Conservation (phyloP, 768 basidiomycete genomes). For the Galerina marginata region DNA sequence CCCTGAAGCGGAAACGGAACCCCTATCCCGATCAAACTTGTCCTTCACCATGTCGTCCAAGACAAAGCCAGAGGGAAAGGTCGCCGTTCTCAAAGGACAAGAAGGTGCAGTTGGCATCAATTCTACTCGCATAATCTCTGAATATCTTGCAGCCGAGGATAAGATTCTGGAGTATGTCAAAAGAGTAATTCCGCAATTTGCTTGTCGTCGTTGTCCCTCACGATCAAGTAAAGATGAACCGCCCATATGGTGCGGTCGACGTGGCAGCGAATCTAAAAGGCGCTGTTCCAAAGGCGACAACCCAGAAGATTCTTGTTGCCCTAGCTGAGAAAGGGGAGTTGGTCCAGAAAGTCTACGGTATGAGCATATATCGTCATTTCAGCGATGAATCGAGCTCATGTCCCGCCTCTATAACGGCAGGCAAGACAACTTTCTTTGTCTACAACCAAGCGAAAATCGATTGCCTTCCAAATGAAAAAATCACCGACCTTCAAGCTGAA, state of each 20-base stretch:
- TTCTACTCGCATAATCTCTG: not conserved
- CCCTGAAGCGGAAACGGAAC: slow-evolving; percentile 4
- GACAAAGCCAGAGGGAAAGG: slow-evolving; percentile 58
- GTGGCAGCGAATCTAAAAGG: slow-evolving; percentile 91
- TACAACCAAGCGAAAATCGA: slow-evolving; percentile 79
- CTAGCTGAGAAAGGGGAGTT: slow-evolving; percentile 88
- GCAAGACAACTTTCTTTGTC: slow-evolving; percentile 88
- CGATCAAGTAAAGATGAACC: slow-evolving; percentile 69
- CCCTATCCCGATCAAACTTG: slow-evolving; percentile 9
- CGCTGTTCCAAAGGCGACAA: slow-evolving; percentile 80
- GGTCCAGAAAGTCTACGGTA: slow-evolving; percentile 85
- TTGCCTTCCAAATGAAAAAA: slow-evolving; percentile 63
- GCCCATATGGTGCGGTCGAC: slow-evolving; percentile 93
- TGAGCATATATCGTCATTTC: slow-evolving; percentile 13
- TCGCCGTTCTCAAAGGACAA: slow-evolving; percentile 70
- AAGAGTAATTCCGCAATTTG: slow-evolving; percentile 44
- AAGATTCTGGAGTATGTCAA: slow-evolving; percentile 81
- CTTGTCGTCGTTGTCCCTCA: slow-evolving; percentile 1
- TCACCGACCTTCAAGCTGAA: slow-evolving; percentile 65
- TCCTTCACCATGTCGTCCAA: slow-evolving; percentile 51
- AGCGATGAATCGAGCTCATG: slow-evolving; percentile 10
- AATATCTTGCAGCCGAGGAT: slow-evolving; percentile 62
- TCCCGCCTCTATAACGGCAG: slow-evolving; percentile 39
- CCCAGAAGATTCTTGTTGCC: slow-evolving; percentile 81
- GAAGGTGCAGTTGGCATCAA: slow-evolving; percentile 52